phyloP scores from a whole-genome alignment of 164 flowering plant species.

The Brasenia schreberi region DNA sequence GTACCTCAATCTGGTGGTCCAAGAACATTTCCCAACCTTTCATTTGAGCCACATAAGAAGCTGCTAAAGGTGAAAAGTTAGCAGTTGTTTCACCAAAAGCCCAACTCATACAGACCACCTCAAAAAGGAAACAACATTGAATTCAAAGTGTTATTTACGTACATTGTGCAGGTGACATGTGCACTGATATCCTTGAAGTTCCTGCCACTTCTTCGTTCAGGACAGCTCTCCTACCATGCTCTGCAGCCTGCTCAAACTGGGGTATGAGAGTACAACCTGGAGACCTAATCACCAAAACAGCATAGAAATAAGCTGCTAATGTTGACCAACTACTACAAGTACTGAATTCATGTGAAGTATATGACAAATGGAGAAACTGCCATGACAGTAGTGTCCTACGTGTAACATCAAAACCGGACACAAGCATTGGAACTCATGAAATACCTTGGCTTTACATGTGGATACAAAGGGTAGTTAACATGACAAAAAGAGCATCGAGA shows the following conservation, averaged over 20 bases:
- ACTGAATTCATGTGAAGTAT: neutral
- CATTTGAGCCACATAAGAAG: slow-evolving; percentile 13
- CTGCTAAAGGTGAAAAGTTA: slow-evolving; percentile 10
- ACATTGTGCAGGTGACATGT: slow-evolving; percentile 14
- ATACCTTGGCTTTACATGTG: neutral
- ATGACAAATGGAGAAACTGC: neutral
- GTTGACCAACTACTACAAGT: neutral
- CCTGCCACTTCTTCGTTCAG: slow-evolving; percentile 13
- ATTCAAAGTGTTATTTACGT: neutral
- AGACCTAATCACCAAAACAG: slow-evolving; percentile 24
- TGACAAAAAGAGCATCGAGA: too few species aligned
- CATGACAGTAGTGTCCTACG: too few species aligned
- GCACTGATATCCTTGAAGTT: slow-evolving; percentile 12
- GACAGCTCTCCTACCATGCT: slow-evolving; percentile 4
- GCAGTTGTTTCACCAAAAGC: slow-evolving; percentile 10
- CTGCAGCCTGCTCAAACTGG: slow-evolving; percentile 12
- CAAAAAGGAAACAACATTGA: slow-evolving; percentile 18
- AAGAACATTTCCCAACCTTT: slow-evolving; percentile 37
- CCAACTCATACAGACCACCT: slow-evolving; percentile 9
- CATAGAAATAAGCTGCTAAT: neutral
- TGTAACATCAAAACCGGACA: neutral
- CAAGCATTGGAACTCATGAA: neutral
- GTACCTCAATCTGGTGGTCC: slow-evolving; percentile 53
- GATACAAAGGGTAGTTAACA: too few species aligned
- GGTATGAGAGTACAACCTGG: slow-evolving; percentile 45